Base-by-base conservation (phyloP, 78 protist species). In the Polysphondylium violaceum region DNA sequence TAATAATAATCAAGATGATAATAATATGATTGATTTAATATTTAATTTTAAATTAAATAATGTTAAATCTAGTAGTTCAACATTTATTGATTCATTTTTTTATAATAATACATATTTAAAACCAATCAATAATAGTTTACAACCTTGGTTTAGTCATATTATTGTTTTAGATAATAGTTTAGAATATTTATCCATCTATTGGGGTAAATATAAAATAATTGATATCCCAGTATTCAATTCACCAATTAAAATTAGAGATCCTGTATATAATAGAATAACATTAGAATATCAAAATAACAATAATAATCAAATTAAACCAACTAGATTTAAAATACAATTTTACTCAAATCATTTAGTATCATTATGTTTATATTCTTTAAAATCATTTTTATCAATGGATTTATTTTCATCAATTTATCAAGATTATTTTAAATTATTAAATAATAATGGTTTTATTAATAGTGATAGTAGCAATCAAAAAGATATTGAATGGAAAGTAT, bases 251-350 rank as follows among this genome's bases (percentile, higher is more conserved):
- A 7, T 72, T 21, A 72, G 51, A 50, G 43, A 44, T n/a, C 27
- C 78, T 31, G 36, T 55, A 72, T 72, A 21, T 33, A 72, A 72
- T 33, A 50, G 78, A 72, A 44, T 72, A 29, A 72, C 78, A 2
- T 31, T 72, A 33, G 63, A 27, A 31, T 72, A 29, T 51, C 29
- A 53, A 16, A 36, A 72, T 50, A 16, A 72, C 44, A 16, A n/a
- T n/a, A n/a, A n/a, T n/a, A n/a, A n/a, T n/a, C n/a, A n/a, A n/a
- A n/a, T n/a, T n/a, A n/a, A 72, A n/a, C 65, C 44, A 56, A 50
- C 31, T 40, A 72, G 78, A 72, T 17, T 8, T 51, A 44, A 40
- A 31, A 51, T 72, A 31, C 5, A 53, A 51, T 31, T 50, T 1
- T 23, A 33, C 2, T n/a, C 44, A 7, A 50, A 41, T 2, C 51